These are phyloP conservation scores for Colletotrichum costaricense DNA, from an alignment of 2,329 filamentous ascomycete genomes.

Conservation along the genomic window DNA sequence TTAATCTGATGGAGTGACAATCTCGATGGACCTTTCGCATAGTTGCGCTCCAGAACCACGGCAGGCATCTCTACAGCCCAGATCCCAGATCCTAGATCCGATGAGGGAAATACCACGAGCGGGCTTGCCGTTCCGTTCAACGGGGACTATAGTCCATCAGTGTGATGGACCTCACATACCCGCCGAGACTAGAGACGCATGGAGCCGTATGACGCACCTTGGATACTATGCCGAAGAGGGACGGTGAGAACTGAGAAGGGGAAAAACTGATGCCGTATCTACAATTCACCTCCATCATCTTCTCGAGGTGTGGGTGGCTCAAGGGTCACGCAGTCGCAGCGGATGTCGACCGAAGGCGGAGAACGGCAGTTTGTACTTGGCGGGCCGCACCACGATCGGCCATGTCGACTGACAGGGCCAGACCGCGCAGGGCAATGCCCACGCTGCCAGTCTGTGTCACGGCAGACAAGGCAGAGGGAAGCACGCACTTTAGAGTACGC, in stretches of 20 bases:
- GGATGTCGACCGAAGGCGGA: constrained; percentile 30
- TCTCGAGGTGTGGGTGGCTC: constrained; percentile 22
- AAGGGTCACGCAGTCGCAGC: constrained; percentile 31
- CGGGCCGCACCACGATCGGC: constrained; percentile 22
- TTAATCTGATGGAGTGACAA: neutral
- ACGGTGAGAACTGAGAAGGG: neutral
- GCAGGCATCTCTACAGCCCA: constrained; percentile 17
- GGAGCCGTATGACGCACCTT: constrained; percentile 34
- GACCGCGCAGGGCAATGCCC: constrained; percentile 7
- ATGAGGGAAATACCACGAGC: constrained; percentile 5
- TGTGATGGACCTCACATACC: constrained; percentile 38
- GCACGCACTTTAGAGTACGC: constrained; percentile 3
- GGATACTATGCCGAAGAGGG: constrained; percentile 19
- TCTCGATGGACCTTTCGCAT: constrained; percentile 1
- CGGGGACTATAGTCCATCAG: constrained; percentile 6
- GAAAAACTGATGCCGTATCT: neutral
- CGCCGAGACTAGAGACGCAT: constrained; percentile 37
- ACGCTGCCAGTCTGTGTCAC: neutral
- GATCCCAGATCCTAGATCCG: constrained; percentile 30
- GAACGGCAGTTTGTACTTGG: constrained; percentile 32
- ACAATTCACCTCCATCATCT: neutral
- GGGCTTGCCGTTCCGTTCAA: constrained; percentile 9
- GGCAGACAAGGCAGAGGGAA: neutral
- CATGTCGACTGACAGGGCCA: constrained; percentile 17
- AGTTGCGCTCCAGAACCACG: constrained; percentile 9